Percentiles rank a stretch among this genome's conserved stretches.
These are phyloP conservation scores for Lodderomyces metapsilosis DNA, from an alignment of 1,139 yeast species.

Conservation along the genomic window DNA sequence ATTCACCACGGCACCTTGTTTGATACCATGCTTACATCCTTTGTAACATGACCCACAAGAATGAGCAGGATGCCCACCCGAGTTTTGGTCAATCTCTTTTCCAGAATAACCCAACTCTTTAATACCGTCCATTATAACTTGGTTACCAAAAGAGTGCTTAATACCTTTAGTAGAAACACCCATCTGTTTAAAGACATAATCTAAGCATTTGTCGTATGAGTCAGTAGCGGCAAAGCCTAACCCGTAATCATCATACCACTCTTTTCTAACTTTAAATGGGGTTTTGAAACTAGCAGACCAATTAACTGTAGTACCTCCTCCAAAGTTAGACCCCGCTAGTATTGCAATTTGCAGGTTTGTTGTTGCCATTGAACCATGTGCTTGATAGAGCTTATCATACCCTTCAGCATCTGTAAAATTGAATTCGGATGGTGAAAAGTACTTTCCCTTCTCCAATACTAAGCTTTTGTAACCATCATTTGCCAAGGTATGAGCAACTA, in stretches of 20 bases:
- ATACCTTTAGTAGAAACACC: conserved; percentile 44
- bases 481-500: conserved; percentile 51
- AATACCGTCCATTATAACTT: conserved; percentile 46
- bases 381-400: conserved; percentile 17
- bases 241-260: conserved; percentile 52
- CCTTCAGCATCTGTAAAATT: conserved; percentile 32
- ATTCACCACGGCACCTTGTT: conserved; percentile 51
- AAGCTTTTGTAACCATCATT: conserved; percentile 45
- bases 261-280: conserved; percentile 53
- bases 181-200: conserved; percentile 51
- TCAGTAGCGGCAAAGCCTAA: conserved; percentile 49
- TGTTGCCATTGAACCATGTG: conserved; percentile 33
- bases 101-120: conserved; percentile 46
- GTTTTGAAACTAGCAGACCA: conserved; percentile 62
- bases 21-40: conserved; percentile 55
- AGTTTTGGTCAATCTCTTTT: conserved; percentile 47
- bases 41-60: conserved; percentile 51
- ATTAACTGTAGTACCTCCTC: conserved; percentile 62
- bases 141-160: conserved; percentile 51
- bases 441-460: conserved; percentile 55
- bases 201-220: conserved; percentile 46
- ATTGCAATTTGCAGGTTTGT: conserved; percentile 37
- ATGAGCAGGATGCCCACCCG: conserved; percentile 46
- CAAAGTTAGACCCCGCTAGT: conserved; percentile 57
- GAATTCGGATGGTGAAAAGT: conserved; percentile 38